A percentile compares a stretch with the other conserved stretches of the same genome.
Evolutionary conservation across 495 filamentous ascomycete genomes (phyloP).

Genomic region (Penicillium silybi): DNA sequence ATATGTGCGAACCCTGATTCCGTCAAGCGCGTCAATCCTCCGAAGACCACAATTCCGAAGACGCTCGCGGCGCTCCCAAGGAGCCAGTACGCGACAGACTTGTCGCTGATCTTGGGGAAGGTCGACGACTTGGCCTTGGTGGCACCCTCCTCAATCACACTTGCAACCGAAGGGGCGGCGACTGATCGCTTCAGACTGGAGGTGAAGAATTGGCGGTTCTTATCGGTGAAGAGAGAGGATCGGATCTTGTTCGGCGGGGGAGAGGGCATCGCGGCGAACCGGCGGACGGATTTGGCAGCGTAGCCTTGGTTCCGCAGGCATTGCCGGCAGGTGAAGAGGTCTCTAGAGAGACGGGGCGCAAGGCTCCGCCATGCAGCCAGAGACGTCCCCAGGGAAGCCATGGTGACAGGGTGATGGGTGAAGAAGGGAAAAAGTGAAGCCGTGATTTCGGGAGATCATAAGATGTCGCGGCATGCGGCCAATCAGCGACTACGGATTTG

Average conservation of each 20-base stretch:
- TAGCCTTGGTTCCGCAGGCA: constrained; percentile 46
- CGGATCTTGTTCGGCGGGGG: constrained; percentile 26
- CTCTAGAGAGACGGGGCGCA: constrained; percentile 49
- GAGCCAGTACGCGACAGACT: constrained; percentile 84
- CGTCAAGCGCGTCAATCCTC: constrained; percentile 86
- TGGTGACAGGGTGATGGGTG: constrained; percentile 19
- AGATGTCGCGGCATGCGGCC: constrained; percentile 18
- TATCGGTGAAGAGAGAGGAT: constrained; percentile 23
- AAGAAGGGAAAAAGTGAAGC: constrained; percentile 12
- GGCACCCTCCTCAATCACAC: constrained; percentile 18
- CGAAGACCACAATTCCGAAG: constrained; percentile 95
- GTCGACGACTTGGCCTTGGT: constrained; percentile 32
- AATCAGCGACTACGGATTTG: constrained; percentile 27
- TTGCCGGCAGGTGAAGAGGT: constrained; percentile 61
- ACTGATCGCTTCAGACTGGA: constrained; percentile 22
- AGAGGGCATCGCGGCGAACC: constrained; percentile 24
- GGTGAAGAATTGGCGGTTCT: constrained; percentile 32
- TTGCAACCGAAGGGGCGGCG: constrained; percentile 20
- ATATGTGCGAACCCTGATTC: constrained; percentile 75
- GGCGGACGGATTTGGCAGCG: constrained; percentile 35
- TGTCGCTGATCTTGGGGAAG: constrained; percentile 71
- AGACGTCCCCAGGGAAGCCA: constrained; percentile 36
- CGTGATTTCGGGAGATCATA: constrained; percentile 14
- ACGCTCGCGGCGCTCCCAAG: constrained; percentile 86
- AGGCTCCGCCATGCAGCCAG: constrained; percentile 30